phyloP scores from a whole-genome alignment of 768 basidiomycete genomes.

The Rhodocollybia butyracea region DNA sequence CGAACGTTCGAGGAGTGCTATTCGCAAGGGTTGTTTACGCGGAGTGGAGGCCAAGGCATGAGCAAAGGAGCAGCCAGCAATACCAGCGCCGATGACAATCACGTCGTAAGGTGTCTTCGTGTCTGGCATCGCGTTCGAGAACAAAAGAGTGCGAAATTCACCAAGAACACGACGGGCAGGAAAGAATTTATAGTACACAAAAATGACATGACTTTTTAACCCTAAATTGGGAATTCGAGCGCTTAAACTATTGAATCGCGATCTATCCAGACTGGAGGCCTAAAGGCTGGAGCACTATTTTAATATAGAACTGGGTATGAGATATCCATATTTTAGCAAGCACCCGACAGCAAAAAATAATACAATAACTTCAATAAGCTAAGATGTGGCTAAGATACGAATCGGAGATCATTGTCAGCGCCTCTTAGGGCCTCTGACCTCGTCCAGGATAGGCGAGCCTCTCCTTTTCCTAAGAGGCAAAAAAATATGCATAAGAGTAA shows the following conservation, averaged over 20 bases:
- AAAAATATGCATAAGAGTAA: constrained; percentile 2
- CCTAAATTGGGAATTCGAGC: not conserved
- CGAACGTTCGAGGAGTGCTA: constrained; percentile 88
- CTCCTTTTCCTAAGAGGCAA: constrained; percentile 57
- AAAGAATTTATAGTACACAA: not conserved
- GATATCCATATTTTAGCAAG: too few relatives aligned
- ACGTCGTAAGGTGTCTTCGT: constrained; percentile 56
- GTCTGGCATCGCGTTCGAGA: not conserved
- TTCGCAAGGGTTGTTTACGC: constrained; percentile 56
- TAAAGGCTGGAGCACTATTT: too few relatives aligned
- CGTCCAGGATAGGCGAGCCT: constrained; percentile 68
- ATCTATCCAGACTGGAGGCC: constrained; percentile 1
- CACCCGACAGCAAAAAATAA: too few relatives aligned
- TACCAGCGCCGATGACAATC: constrained; percentile 88
- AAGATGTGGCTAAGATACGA: not conserved
- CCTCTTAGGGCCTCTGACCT: constrained; percentile 65
- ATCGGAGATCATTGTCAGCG: constrained; percentile 37
- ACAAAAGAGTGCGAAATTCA: not conserved
- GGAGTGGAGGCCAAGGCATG: constrained; percentile 70
- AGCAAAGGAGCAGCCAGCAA: constrained; percentile 86
- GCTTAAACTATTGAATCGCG: not conserved
- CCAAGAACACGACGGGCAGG: not conserved
- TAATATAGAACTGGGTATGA: too few relatives aligned
- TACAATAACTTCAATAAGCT: too few relatives aligned
- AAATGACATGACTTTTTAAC: not conserved